Conservation (phyloP, 768 basidiomycete species). For the Macrolepiota dolichaula region DNA sequence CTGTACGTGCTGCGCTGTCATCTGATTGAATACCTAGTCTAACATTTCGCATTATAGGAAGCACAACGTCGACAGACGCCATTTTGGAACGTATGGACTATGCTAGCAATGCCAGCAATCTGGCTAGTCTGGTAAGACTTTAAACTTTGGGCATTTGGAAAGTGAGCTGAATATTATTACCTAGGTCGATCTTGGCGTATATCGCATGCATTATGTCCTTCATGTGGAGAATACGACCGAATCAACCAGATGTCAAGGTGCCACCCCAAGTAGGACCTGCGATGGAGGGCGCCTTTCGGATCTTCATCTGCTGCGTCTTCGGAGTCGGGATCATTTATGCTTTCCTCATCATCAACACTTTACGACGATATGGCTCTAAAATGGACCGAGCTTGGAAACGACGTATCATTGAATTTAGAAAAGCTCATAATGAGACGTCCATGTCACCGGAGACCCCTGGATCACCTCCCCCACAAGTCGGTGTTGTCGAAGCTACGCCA, state of each 20-base stretch:
- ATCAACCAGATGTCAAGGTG: background rate
- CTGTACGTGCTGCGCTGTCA: constrained; percentile 27
- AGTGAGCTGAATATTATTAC: background rate
- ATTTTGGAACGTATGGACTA: constrained; percentile 57
- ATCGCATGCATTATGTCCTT: constrained; percentile 23
- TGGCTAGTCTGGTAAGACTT: constrained; percentile 13
- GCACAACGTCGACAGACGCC: constrained; percentile 32
- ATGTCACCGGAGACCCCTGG: background rate
- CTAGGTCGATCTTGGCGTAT: constrained; percentile 24
- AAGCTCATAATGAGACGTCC: background rate
- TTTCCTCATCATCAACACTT: constrained; percentile 44
- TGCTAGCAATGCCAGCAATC: constrained; percentile 14
- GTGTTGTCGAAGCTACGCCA: background rate
- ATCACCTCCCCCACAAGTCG: background rate
- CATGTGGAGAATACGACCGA: constrained; percentile 20
- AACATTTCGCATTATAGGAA: constrained; percentile 35
- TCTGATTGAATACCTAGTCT: background rate
- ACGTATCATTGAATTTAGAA: constrained; percentile 17
- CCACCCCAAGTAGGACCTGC: background rate
- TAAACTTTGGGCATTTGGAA: background rate
- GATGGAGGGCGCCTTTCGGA: constrained; percentile 22
- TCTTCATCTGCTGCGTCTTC: constrained; percentile 47
- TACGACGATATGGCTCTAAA: constrained; percentile 45
- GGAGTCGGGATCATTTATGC: constrained; percentile 53
- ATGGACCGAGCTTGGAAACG: constrained; percentile 26